These are phyloP conservation scores for Penicillium roqueforti DNA, from an alignment of 495 filamentous ascomycete genomes.

Conservation along the genomic window DNA sequence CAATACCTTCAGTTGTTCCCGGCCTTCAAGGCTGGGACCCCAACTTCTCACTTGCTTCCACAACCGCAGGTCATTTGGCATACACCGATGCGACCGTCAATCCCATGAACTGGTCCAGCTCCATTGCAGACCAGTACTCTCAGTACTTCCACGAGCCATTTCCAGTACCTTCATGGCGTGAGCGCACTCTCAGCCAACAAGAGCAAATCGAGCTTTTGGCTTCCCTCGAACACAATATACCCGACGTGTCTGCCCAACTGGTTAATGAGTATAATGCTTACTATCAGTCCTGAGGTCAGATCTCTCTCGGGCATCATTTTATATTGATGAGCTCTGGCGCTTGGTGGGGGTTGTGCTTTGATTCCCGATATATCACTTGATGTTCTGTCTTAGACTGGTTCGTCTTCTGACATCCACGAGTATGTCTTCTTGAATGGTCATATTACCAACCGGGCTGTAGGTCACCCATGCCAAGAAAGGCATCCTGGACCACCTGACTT, in stretches of 20 bases:
- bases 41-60: slow-evolving; percentile 43
- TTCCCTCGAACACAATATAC: slow-evolving; percentile 59
- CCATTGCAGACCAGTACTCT: slow-evolving; percentile 47
- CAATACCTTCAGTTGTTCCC: slow-evolving; percentile 43
- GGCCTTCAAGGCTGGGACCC: slow-evolving; percentile 48
- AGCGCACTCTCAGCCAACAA: slow-evolving; percentile 63
- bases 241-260: slow-evolving; percentile 43
- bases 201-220: slow-evolving; percentile 69
- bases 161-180: slow-evolving; percentile 44
- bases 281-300: slow-evolving; percentile 49
- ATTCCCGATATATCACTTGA: neutral
- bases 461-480: neutral
- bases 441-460: slow-evolving; percentile 4
- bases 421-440: neutral
- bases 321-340: neutral
- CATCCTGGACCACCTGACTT: slow-evolving; percentile 5
- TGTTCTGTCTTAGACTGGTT: slow-evolving; percentile 7
- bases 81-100: slow-evolving; percentile 38
- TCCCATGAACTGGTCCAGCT: slow-evolving; percentile 39
- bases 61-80: slow-evolving; percentile 37
- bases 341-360: neutral
- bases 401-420: neutral
- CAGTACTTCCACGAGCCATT: slow-evolving; percentile 48
- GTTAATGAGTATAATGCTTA: slow-evolving; percentile 59
- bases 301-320: neutral